Base-by-base conservation (phyloP, 768 basidiomycete genomes). In the Termitomyces sp. region DNA sequence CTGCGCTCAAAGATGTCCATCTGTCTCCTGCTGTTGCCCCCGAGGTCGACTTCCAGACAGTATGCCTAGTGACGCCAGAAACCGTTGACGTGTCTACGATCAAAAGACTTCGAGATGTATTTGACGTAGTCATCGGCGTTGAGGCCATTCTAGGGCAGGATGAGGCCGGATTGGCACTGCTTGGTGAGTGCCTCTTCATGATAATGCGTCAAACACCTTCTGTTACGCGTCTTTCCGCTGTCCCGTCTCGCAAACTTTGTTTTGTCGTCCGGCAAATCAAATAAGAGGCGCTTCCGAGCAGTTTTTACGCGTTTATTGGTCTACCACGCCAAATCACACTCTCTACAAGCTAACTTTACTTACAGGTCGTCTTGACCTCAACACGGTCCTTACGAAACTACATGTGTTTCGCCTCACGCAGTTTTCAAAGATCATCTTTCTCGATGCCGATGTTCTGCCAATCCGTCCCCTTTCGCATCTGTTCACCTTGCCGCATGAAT, bases 41-140 rank as follows among this genome's bases (percentile, higher is more conserved):
- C 53, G 80, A 84, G 68, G 81, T 86, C 57, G 79, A 86, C 50
- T 91, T 91, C 67, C 78, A 87, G 60, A 90, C 89, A 15, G 86
- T 94, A 60, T 97, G 94, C 73, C 75, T 99, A 44, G 92, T 96
- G 60, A 96, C 96, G 28, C 97, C 97, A 53, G 93, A 97, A 69
- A 88, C 91, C 0, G 86, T 98, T 69, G 87, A 92, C 70, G 89
- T 95, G 26, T 77, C 81, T 50, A 80, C 90, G 54, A 86, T 94
- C 60, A 91, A 86, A 66, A 80, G 84, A 52, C 81, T 98, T 50
- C 79, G 94, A 60, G 81, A 81, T 66, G 86, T 84, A 9, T 99
- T 88, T 67, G 82, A 95, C 69, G 65, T 88, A 44, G 94, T 98
- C 56, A 76, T 98, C 53, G 97, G 94, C 48, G 95, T 99, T 26